Conservation (phyloP, 2,329 filamentous ascomycete species). For the Lachnellula suecica region DNA sequence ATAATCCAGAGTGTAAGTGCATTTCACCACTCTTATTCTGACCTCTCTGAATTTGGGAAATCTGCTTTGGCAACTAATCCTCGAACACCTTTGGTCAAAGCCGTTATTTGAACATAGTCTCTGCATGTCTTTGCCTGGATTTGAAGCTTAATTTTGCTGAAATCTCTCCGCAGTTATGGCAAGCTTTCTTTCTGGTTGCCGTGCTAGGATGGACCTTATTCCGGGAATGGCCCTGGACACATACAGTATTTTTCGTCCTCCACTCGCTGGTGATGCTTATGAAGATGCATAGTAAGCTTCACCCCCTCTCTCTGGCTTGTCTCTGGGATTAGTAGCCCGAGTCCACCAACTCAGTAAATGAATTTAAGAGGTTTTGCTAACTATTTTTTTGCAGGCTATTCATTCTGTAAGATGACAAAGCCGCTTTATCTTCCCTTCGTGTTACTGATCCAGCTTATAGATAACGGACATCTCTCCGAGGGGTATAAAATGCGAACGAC, state of each 20-base stretch:
- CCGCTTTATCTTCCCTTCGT: not conserved
- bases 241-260: conserved; percentile 74
- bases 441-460: conserved; percentile 12
- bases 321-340: no score
- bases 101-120: not conserved
- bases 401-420: conserved; percentile 49
- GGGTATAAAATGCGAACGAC: conserved; percentile 50
- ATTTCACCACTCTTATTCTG: not conserved
- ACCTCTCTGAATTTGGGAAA: not conserved
- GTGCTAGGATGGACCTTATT: conserved; percentile 66
- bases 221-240: conserved; percentile 80
- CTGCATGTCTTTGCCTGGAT: not conserved
- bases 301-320: not conserved
- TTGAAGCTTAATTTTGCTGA: not conserved
- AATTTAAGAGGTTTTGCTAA: no score
- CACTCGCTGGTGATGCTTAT: conserved; percentile 76
- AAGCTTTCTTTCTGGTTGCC: conserved; percentile 59
- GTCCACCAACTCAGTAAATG: no score
- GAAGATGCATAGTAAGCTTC: conserved; percentile 66
- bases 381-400: conserved; percentile 57
- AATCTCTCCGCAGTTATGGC: conserved; percentile 57
- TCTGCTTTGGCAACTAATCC: not conserved
- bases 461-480: conserved; percentile 71
- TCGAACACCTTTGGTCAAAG: not conserved
- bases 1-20: conserved; percentile 64